phyloP scores from a whole-genome alignment of 805 yeast genomes.

The Zygoascus tannicola region DNA sequence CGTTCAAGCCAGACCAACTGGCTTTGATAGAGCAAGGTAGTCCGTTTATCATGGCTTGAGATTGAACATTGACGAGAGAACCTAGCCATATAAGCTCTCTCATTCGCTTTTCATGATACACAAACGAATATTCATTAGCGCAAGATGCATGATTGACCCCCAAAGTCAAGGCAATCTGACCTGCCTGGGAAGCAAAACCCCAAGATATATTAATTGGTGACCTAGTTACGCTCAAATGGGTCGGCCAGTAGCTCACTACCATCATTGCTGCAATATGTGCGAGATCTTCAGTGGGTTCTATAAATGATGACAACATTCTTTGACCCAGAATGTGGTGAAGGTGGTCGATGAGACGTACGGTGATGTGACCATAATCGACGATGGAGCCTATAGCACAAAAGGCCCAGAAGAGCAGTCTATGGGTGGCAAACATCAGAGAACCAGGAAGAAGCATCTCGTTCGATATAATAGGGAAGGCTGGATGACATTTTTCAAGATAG shows the following conservation, averaged over 20 bases:
- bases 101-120: neutral
- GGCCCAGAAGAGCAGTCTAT: constrained; percentile 7
- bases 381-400: constrained; percentile 6
- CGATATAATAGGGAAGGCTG: constrained; percentile 9
- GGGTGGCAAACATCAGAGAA: neutral
- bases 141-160: constrained; percentile 4
- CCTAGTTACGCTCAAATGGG: neutral
- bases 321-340: neutral
- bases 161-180: constrained; percentile 4
- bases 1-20: neutral
- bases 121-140: neutral
- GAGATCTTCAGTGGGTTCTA: constrained; percentile 2
- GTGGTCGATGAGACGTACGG: constrained; percentile 2
- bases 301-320: neutral
- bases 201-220: constrained; percentile 7
- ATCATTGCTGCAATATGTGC: constrained; percentile 1
- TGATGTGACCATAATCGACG: neutral
- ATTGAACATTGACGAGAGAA: constrained; percentile 1
- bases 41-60: constrained; percentile 4
- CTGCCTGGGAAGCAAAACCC: constrained; percentile 2
- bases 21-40: constrained; percentile 5
- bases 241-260: constrained; percentile 5
- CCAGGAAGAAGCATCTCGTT: neutral
- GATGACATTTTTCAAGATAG: constrained; percentile 10
- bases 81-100: constrained; percentile 5